Conservation (phyloP, 208 protist species). For the Wallacemonas rigidus region DNA sequence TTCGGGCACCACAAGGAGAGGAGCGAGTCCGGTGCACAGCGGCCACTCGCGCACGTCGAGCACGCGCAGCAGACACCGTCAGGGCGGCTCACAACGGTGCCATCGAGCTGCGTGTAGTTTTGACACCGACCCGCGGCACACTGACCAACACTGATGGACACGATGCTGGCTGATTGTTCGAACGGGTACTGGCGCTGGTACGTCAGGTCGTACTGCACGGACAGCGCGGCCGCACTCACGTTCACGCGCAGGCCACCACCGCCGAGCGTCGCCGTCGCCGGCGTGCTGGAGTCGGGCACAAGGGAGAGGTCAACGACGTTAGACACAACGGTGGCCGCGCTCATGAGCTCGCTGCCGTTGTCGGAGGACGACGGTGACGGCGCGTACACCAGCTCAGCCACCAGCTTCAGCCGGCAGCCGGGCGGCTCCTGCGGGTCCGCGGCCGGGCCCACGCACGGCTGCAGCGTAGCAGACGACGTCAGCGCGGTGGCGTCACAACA, state of each 20-base stretch:
- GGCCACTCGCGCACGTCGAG: slow-evolving; percentile 24
- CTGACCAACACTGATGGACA: too few relatives aligned
- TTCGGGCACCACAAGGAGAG: slow-evolving; percentile 21
- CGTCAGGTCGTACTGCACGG: slow-evolving; percentile 46
- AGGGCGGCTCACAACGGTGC: slow-evolving; percentile 36
- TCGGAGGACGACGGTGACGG: neutral
- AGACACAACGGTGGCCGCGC: neutral
- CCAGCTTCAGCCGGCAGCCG: slow-evolving; percentile 24
- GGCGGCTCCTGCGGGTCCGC: neutral
- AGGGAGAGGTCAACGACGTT: slow-evolving; percentile 25
- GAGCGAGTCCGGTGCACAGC: slow-evolving; percentile 24
- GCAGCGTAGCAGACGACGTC: neutral
- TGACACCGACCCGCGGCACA: slow-evolving; percentile 36
- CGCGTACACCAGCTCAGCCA: neutral
- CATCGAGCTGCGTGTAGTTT: slow-evolving; percentile 21
- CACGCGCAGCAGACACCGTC: slow-evolving; percentile 64
- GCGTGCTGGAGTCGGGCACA: neutral
- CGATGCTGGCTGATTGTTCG: too few relatives aligned
- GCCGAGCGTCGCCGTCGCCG: slow-evolving; percentile 25
- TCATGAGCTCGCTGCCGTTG: neutral
- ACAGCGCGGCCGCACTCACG: slow-evolving; percentile 30
- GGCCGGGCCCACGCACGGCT: neutral
- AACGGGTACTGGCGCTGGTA: slow-evolving; percentile 55
- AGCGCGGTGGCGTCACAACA: neutral
- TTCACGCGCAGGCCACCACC: slow-evolving; percentile 36